Base-by-base conservation (phyloP, 169 alveolate species). In the Eimeria brunetti region DNA sequence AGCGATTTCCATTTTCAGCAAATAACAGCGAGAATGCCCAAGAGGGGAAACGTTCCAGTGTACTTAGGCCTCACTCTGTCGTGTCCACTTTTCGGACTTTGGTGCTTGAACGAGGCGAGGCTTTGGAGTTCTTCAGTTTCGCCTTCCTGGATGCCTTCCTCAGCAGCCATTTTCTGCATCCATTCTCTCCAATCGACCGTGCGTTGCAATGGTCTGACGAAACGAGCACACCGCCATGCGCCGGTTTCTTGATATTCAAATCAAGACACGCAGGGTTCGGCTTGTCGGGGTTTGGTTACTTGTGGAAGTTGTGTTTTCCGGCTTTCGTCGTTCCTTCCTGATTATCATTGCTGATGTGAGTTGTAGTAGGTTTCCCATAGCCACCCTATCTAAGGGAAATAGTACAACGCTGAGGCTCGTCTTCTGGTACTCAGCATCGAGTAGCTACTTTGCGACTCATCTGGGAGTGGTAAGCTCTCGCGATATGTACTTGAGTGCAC, bases 11-110 rank as follows among this genome's bases (percentile, higher is more conserved):
- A 76, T n/a, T 44, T 44, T 16, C 75, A 64, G 11, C 7, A 12
- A 24, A 27, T 24, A 76, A 33, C n/a, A 1, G 46, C 7, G 16
- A 64, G 2, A 27, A 64, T n/a, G 27, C 75, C 27, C 41, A 27
- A 33, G 78, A 4, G 44, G 16, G 5, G 33, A 6, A 75, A 22
- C 58, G 18, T 75, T 38, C 36, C 16, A n/a, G 67, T 44, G 9
- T 75, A 46, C 38, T 22, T 4, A 16, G 60, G 64, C 88, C 88
- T 78, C 88, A 78, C 88, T 78, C 67, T 78, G 38, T 78, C 88
- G 9, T 24, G 67, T 49, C 60, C 64, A 78, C 38, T 7, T 24
- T 44, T 76, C 41, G 60, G 60, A 14, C 85, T 30, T 51, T 46
- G 88, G 44, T 64, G 88, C 62, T 36, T 78, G n/a, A 51, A 78